Base-by-base conservation (phyloP, 106 monocot genomes). In the Alisma plantagoaquatica region DNA sequence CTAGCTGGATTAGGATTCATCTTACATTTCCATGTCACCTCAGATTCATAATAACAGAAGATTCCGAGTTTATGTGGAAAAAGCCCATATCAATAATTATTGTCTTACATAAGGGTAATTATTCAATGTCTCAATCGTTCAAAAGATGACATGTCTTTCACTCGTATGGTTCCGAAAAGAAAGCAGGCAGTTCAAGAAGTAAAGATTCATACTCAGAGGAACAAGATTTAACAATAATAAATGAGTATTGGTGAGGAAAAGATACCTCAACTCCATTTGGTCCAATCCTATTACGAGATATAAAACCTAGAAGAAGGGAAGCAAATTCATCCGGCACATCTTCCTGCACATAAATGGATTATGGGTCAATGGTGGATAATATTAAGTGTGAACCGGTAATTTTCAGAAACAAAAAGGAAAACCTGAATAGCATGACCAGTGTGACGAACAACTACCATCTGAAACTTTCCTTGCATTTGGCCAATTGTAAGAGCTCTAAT, bases 381-480 rank as follows among this genome's bases (percentile, higher is more conserved):
- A 45, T 41, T 27, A 14, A 27, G 29, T 27, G 27, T 23, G 24
- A 10, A 27, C 21, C 9, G 14, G 23, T n/a, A n/a, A n/a, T n/a
- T n/a, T 53, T 18, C 16, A n/a, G 9, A n/a, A 49, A 49, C 6
- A 49, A 49, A 49, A 49, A 14, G 52, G 23, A 6, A 18, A 51
- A 85, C 96, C 84, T 98, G 96, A 46, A 98, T 98, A 29, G 96
- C 89, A 74, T 98, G 96, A 49, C 96, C 96, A 56, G 84, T 89
- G 41, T 76, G 69, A 11, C 96, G 89, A 10, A 98, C 85, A 63
- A 79, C 74, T 30, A 90, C 56, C 65, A 90, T 76, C 56, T 98
- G 96, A 67, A 98, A 98, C 61, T 98, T 98, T 12, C 96, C 96
- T 82, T 98, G 96, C 96, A 98, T 98, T 76, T 98, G 96, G 29